Percentiles rank a stretch among this genome's conserved stretches.
Evolutionary conservation across 768 basidiomycete species (phyloP).

Genomic region (Lentinula guzmanii): DNA sequence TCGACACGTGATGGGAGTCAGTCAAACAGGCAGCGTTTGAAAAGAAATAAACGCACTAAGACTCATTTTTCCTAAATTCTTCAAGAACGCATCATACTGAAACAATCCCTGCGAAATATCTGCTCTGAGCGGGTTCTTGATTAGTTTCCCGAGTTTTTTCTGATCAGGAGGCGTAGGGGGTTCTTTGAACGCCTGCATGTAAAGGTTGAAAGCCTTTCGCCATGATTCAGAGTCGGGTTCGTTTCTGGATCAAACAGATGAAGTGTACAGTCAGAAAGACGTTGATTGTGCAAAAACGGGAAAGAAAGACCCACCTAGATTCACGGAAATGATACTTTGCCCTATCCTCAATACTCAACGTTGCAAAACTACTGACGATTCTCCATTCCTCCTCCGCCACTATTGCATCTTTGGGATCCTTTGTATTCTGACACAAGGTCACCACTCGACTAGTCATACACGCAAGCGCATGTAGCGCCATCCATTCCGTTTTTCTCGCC

Average conservation of each 20-base stretch:
- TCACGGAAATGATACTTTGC: slow-evolving; percentile 41
- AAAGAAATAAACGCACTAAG: slow-evolving; percentile 50
- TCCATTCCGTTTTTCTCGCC: slow-evolving; percentile 58
- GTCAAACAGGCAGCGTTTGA: slow-evolving; percentile 2
- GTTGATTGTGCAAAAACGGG: neutral
- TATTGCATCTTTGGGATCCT: slow-evolving; percentile 12
- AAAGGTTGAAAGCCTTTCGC: slow-evolving; percentile 58
- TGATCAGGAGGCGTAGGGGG: slow-evolving; percentile 44
- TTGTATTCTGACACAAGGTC: slow-evolving; percentile 44
- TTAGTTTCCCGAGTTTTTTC: slow-evolving; percentile 51
- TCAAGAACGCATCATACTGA: slow-evolving; percentile 65
- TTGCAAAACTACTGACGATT: slow-evolving; percentile 58
- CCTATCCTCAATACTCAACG: slow-evolving; percentile 70
- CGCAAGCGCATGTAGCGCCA: slow-evolving; percentile 69
- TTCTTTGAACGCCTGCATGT: slow-evolving; percentile 55
- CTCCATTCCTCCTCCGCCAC: slow-evolving; percentile 45
- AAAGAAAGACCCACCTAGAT: slow-evolving; percentile 20
- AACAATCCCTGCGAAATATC: slow-evolving; percentile 58
- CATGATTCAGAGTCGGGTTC: slow-evolving; percentile 65
- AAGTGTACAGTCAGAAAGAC: slow-evolving; percentile 11
- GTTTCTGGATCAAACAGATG: neutral
- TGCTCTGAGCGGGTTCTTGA: slow-evolving; percentile 40
- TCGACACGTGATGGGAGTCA: neutral
- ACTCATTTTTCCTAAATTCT: slow-evolving; percentile 70
- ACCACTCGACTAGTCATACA: slow-evolving; percentile 63